Evolutionary conservation across 805 yeast species (phyloP), one percentile per base, ranked within the genome.

Genomic region (Pichia manshurica): DNA sequence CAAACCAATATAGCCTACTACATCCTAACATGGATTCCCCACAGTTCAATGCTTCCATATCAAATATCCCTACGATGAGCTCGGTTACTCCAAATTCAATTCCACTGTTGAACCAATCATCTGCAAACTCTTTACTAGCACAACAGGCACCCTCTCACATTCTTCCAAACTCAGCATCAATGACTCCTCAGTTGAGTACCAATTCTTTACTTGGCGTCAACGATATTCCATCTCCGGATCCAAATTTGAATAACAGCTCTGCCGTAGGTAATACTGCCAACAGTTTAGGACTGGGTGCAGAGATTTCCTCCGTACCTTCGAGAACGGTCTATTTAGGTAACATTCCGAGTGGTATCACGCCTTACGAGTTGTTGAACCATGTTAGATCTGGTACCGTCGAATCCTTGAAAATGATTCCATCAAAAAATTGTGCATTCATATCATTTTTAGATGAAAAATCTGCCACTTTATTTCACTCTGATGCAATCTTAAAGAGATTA

Each of bases 261-360:
- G 23, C 20, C 38, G 39, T 3, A 45, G 41, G 44, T 29, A 21
- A 5, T 45, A 45, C 36, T 29, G 13, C 20, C 2, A 20, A 20
- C 22, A 42, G 22, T 34, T 21, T 32, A 6, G 20, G 19, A 23
- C 19, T 42, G 32, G 32, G 41, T 16, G 9, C 42, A 5, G 48
- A 48, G 38, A 25, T 48, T 16, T 49, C 58, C 16, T 45, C 53
- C 21, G 52, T 53, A 3, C 64, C 70, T 34, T 82, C 89, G 19
- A 79, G 97, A 63, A 88, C 97, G 0, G 95, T 91, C 9, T 87
- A 88, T 61, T 71, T 91, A 58, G 96, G 96, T 15, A 88, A 87
- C 61, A 76, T 91, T 34, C 96, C 98, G 1, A 67, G 75, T n/a
- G 85, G 83, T 51, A 74, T 89, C 49, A 79, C 89, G 17, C 80